Conservation (phyloP, 768 basidiomycete species). For the Chalciporus sphaerocephalus region DNA sequence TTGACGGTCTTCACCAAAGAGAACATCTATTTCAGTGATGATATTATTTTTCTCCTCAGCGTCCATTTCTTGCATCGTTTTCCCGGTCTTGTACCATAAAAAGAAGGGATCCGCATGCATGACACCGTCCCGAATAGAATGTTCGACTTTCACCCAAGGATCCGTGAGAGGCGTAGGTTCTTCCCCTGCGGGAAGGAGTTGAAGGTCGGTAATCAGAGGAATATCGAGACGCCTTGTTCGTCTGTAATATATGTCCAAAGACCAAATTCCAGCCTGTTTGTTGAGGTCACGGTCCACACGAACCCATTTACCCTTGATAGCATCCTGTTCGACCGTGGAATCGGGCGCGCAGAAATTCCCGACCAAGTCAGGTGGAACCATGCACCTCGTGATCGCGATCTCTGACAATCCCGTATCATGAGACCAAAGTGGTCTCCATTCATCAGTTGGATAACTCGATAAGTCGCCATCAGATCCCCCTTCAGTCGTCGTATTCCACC, state of each 20-base stretch:
- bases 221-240: conserved; percentile 80
- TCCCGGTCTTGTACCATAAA: conserved; percentile 76
- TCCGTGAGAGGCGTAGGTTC: conserved; percentile 42
- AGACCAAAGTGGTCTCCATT: conserved; percentile 29
- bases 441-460: conserved; percentile 74
- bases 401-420: conserved; percentile 55
- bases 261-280: conserved; percentile 52
- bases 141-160: conserved; percentile 60
- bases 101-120: conserved; percentile 51
- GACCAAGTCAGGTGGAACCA: conserved; percentile 54
- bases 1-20: conserved; percentile 78
- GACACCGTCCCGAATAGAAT: conserved; percentile 64
- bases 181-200: conserved; percentile 55
- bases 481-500: conserved; percentile 17
- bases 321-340: conserved; percentile 67
- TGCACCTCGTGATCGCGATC: conserved; percentile 65
- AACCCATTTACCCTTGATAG: conserved; percentile 84
- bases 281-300: conserved; percentile 82
- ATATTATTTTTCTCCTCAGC: conserved; percentile 53
- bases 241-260: conserved; percentile 76
- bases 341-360: conserved; percentile 63
- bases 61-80: conserved; percentile 59
- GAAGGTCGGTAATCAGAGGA: conserved; percentile 70
- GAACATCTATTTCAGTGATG: conserved; percentile 88
- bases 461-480: conserved; percentile 35